Evolutionary conservation across 805 yeast genomes (phyloP).

Genomic region (Candida berthetii): DNA sequence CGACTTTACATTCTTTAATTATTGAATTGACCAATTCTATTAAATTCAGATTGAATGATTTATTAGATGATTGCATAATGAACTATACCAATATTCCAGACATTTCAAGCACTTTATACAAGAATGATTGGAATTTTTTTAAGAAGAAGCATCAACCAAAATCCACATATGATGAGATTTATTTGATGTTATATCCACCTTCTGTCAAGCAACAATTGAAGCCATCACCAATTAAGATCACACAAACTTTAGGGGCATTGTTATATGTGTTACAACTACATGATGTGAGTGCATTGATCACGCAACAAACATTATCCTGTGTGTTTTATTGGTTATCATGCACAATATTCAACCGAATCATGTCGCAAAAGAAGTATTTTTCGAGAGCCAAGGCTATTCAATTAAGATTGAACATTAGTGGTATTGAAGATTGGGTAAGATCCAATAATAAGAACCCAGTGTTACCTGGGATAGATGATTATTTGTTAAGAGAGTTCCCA

Average conservation of each 20-base stretch:
- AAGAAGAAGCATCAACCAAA: constrained; percentile 30
- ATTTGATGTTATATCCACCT: constrained; percentile 80
- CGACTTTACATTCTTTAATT: constrained; percentile 51
- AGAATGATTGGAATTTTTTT: constrained; percentile 63
- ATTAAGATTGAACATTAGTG: constrained; percentile 77
- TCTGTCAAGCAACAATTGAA: constrained; percentile 69
- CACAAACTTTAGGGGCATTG: constrained; percentile 85
- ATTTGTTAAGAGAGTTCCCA: constrained; percentile 31
- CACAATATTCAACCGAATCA: constrained; percentile 64
- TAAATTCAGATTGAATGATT: constrained; percentile 47
- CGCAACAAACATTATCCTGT: constrained; percentile 70
- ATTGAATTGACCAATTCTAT: constrained; percentile 64
- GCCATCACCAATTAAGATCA: constrained; percentile 83
- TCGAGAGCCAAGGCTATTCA: constrained; percentile 87
- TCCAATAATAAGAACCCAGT: constrained; percentile 20
- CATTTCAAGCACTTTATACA: constrained; percentile 67
- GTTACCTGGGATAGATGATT: constrained; percentile 28
- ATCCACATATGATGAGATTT: constrained; percentile 65
- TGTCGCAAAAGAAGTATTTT: constrained; percentile 61
- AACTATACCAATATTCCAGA: constrained; percentile 83
- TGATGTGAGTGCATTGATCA: constrained; percentile 71
- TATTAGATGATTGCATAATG: constrained; percentile 62
- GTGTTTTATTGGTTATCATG: constrained; percentile 75
- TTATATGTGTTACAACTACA: constrained; percentile 80
- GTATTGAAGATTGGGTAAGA: constrained; percentile 91